phyloP scores from a whole-genome alignment of 1,284 basidiomycete genomes.

The Rhodotorula mucilaginosa region DNA sequence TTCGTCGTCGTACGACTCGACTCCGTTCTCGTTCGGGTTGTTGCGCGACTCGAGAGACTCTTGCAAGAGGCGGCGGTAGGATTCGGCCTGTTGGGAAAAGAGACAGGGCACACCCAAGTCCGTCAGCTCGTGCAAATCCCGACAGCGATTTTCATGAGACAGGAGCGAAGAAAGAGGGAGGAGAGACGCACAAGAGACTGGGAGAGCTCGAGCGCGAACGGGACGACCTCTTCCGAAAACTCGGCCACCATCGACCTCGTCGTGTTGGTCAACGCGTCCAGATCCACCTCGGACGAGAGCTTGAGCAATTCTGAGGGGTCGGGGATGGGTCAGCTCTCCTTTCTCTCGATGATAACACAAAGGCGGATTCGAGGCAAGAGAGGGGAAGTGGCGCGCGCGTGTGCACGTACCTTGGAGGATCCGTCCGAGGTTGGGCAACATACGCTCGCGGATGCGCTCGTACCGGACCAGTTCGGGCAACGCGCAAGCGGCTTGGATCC shows the following conservation, averaged over 20 bases:
- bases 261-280: conserved; percentile 74
- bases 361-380: no score
- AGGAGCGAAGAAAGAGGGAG: neutral
- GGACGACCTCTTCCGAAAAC: conserved; percentile 78
- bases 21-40: conserved; percentile 27
- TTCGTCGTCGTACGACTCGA: conserved; percentile 40
- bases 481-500: conserved; percentile 76
- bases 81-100: conserved; percentile 60
- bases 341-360: no score
- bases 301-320: conserved; percentile 49
- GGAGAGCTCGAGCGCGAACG: conserved; percentile 79
- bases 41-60: conserved; percentile 60
- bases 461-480: conserved; percentile 73
- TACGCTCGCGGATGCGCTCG: conserved; percentile 61
- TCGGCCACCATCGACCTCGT: conserved; percentile 83
- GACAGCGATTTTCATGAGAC: no score
- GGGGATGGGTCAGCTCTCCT: neutral
- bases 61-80: conserved; percentile 71
- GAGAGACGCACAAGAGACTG: conserved; percentile 63
- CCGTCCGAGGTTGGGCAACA: conserved; percentile 76
- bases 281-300: conserved; percentile 81
- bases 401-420: conserved; percentile 66
- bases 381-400: no score
- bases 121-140: no score
- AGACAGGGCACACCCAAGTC: neutral